These are phyloP conservation scores for Aspergillus quadricinctus DNA, from an alignment of 2,329 filamentous ascomycete genomes.

Conservation along the genomic window DNA sequence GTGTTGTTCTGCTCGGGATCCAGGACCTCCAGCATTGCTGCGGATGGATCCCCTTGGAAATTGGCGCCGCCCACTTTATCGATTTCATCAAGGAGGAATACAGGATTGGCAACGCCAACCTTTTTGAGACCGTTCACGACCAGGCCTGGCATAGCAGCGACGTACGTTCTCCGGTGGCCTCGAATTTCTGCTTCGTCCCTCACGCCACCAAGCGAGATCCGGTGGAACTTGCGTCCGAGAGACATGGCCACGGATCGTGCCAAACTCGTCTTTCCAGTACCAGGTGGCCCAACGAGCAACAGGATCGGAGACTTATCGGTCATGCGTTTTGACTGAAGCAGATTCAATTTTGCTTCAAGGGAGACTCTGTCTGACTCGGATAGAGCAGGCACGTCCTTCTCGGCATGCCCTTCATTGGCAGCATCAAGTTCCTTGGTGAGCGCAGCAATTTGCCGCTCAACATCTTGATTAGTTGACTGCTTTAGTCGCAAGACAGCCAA, in stretches of 20 bases:
- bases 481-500: slow-evolving; percentile 94
- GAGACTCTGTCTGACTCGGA: slow-evolving; percentile 44
- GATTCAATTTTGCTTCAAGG: slow-evolving; percentile 62
- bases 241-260: slow-evolving; percentile 90
- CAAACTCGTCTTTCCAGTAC: slow-evolving; percentile 92
- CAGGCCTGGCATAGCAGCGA: slow-evolving; percentile 96
- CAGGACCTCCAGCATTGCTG: slow-evolving; percentile 95
- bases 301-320: slow-evolving; percentile 95
- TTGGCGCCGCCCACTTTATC: slow-evolving; percentile 92
- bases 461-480: slow-evolving; percentile 78
- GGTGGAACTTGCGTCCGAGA: slow-evolving; percentile 90
- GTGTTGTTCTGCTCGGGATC: slow-evolving; percentile 95
- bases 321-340: slow-evolving; percentile 77
- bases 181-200: slow-evolving; percentile 95
- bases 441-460: slow-evolving; percentile 69
- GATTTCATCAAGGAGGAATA: slow-evolving; percentile 94
- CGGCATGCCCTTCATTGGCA: slow-evolving; percentile 41
- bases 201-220: slow-evolving; percentile 93
- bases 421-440: slow-evolving; percentile 46
- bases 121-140: slow-evolving; percentile 93
- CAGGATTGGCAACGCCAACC: slow-evolving; percentile 90
- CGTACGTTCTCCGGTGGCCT: slow-evolving; percentile 90
- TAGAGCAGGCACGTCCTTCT: slow-evolving; percentile 54
- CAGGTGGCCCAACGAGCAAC: slow-evolving; percentile 86
- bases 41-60: slow-evolving; percentile 91